Conservation (phyloP, 1,139 yeast genomes). For the Kodamaea sp. region DNA sequence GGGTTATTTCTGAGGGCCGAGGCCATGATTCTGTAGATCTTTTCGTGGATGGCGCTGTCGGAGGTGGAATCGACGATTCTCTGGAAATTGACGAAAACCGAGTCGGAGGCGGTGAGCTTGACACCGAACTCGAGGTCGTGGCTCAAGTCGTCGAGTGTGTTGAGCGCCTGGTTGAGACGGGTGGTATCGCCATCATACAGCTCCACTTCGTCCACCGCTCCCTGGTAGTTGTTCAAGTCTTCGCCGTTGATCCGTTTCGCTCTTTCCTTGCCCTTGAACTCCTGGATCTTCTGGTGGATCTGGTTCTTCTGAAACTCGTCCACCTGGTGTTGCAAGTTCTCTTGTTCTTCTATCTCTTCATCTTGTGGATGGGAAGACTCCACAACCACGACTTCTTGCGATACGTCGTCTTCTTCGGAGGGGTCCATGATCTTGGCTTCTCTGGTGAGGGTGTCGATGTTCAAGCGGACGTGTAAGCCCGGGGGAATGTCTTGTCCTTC, state of each 20-base stretch:
- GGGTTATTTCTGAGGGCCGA: constrained; percentile 72
- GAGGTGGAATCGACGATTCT: constrained; percentile 13
- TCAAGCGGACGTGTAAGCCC: constrained; percentile 73
- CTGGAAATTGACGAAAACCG: constrained; percentile 21
- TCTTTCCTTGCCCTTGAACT: constrained; percentile 12
- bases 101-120: constrained; percentile 28
- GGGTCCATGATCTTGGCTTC: constrained; percentile 63
- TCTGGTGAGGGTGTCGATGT: constrained; percentile 64
- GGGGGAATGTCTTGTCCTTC: constrained; percentile 73
- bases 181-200: constrained; percentile 13
- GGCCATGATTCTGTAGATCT: constrained; percentile 52
- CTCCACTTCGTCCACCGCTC: constrained; percentile 30
- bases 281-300: constrained; percentile 17
- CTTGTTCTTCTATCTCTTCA: constrained; percentile 13
- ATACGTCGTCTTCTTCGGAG: constrained; percentile 16
- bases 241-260: constrained; percentile 16
- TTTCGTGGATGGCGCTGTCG: constrained; percentile 35
- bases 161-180: constrained; percentile 35
- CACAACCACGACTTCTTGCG: constrained; percentile 19
- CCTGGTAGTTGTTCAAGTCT: constrained; percentile 27
- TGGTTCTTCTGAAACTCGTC: constrained; percentile 11
- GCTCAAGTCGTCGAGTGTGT: constrained; percentile 55
- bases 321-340: constrained; percentile 13
- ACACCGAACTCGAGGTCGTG: constrained; percentile 69
- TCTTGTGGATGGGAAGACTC: too few species aligned